Evolutionary conservation across 805 yeast genomes (phyloP).

Genomic region (Starmerella ratchasimensis): DNA sequence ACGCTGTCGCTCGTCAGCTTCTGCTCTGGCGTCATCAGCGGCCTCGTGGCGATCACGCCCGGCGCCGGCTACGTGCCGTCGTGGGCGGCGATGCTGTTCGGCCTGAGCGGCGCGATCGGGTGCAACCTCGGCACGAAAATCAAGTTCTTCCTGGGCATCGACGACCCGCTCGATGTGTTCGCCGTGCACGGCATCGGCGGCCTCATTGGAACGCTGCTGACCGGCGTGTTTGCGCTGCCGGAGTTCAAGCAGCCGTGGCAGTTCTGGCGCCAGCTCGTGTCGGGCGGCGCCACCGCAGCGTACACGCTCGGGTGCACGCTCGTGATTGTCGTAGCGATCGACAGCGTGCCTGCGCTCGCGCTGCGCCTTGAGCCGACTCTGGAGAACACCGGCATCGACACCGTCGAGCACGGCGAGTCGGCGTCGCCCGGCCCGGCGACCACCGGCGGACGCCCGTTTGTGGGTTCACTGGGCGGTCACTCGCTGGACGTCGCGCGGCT

Average conservation of each 20-base stretch:
- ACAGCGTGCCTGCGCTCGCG: constrained; percentile 66
- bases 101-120: constrained; percentile 54
- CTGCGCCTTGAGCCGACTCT: constrained; percentile 75
- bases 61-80: constrained; percentile 91
- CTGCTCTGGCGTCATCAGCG: constrained; percentile 88
- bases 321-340: constrained; percentile 49
- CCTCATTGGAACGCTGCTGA: constrained; percentile 42
- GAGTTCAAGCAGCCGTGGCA: constrained; percentile 40
- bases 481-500: constrained; percentile 7
- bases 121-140: constrained; percentile 81
- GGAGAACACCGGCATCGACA: constrained; percentile 79
- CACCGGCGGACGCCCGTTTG: constrained; percentile 2
- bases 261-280: constrained; percentile 81
- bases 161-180: constrained; percentile 94
- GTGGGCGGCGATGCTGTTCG: constrained; percentile 65
- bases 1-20: constrained; percentile 90
- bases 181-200: constrained; percentile 39
- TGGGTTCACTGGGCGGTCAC: background rate
- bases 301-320: constrained; percentile 71
- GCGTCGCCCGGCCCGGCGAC: constrained; percentile 27
- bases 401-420: constrained; percentile 81
- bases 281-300: constrained; percentile 48
- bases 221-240: constrained; percentile 87
- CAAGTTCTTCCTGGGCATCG: constrained; percentile 57
- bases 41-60: constrained; percentile 90